These are phyloP conservation scores for Populus nigra DNA, from an alignment of 345 rosid genomes.

Conservation along the genomic window DNA sequence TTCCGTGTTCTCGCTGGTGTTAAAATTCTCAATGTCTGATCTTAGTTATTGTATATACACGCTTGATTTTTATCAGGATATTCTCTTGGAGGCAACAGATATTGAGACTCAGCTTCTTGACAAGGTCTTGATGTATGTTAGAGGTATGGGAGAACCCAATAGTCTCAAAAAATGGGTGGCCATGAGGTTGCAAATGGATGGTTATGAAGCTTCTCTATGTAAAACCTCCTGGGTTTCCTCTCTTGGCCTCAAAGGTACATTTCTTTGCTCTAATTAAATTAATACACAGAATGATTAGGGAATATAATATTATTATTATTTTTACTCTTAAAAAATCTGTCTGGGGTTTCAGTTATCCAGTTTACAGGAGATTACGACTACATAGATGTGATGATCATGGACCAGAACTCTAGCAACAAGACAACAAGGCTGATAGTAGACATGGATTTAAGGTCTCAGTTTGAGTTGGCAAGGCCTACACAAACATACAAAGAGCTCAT, in stretches of 20 bases:
- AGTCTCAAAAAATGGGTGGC: slow-evolving; percentile 37
- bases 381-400: slow-evolving; percentile 36
- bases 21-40: background rate
- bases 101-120: slow-evolving; percentile 34
- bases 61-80: slow-evolving; percentile 21
- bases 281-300: background rate
- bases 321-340: background rate
- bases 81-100: slow-evolving; percentile 27
- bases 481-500: slow-evolving; percentile 36
- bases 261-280: background rate
- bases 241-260: slow-evolving; percentile 16
- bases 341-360: slow-evolving; percentile 23
- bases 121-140: slow-evolving; percentile 26
- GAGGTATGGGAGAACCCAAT: slow-evolving; percentile 23
- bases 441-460: slow-evolving; percentile 52
- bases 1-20: background rate
- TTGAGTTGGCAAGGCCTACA: slow-evolving; percentile 48
- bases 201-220: slow-evolving; percentile 34
- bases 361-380: slow-evolving; percentile 40
- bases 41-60: background rate
- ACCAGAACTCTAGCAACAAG: slow-evolving; percentile 1
- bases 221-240: slow-evolving; percentile 28
- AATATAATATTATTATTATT: background rate
- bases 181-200: slow-evolving; percentile 28
- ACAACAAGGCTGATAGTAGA: slow-evolving; percentile 46